phyloP scores from a whole-genome alignment of 2,329 filamentous ascomycete genomes.

The Cladophialophora carrionii region DNA sequence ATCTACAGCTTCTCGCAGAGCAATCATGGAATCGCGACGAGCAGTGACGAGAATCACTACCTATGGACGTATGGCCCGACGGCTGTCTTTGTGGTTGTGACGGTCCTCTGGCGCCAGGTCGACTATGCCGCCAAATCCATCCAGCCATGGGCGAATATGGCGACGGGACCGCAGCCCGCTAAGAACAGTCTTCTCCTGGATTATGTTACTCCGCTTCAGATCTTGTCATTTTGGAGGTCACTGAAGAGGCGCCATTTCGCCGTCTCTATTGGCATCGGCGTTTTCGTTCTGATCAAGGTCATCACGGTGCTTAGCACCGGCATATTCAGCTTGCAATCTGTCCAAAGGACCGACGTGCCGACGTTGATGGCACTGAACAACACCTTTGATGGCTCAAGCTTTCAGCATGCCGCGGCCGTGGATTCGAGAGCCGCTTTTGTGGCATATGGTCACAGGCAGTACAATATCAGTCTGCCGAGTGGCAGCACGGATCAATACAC shows the following conservation, averaged over 20 bases:
- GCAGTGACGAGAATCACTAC: conserved; percentile 26
- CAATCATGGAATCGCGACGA: conserved; percentile 28
- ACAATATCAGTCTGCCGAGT: conserved; percentile 27
- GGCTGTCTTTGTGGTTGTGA: conserved; percentile 30
- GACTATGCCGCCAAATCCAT: conserved; percentile 34
- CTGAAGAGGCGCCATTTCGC: conserved; percentile 26
- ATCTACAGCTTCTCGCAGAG: conserved; percentile 29
- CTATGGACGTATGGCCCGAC: conserved; percentile 34
- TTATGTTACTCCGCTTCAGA: conserved; percentile 33
- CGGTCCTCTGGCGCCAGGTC: conserved; percentile 34
- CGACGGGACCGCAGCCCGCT: conserved; percentile 27
- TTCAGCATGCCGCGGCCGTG: conserved; percentile 20
- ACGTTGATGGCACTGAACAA: conserved; percentile 25
- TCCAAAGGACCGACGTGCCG: conserved; percentile 17
- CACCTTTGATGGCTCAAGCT: conserved; percentile 29
- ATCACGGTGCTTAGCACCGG: conserved; percentile 30
- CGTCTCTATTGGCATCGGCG: conserved; percentile 22
- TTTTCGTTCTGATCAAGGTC: conserved; percentile 33
- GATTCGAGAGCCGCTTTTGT: conserved; percentile 30
- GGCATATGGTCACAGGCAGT: conserved; percentile 25
- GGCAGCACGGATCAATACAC: conserved; percentile 25
- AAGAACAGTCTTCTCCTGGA: conserved; percentile 32
- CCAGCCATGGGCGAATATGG: conserved; percentile 35
- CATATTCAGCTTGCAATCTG: conserved; percentile 27
- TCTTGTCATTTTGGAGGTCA: conserved; percentile 29